Evolutionary conservation across 495 filamentous ascomycete species (phyloP), one percentile per base, ranked within the genome.

Genomic region (Xylaria acuta): DNA sequence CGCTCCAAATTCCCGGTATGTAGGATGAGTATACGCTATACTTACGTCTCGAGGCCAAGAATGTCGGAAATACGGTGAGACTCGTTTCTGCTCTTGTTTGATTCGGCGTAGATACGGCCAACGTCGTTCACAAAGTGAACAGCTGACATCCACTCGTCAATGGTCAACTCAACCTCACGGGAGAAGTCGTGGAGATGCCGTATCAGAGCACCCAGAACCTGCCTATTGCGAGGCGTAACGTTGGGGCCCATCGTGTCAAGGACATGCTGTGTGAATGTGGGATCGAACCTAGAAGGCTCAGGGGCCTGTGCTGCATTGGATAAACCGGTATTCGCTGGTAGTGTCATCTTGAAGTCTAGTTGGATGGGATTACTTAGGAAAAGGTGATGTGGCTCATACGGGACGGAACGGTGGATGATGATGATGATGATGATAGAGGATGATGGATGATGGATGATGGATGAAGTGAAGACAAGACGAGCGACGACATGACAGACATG

Each of bases 161-260:
- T 85, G 38, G 91, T 93, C 65, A 95, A 88, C 80, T 94, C 91
- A 74, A 92, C 89, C 82, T 95, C 93, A 70, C 92, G 91, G 59
- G 92, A 88, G 76, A 95, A 95, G 81, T 94, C 92, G 85, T 95
- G 93, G 67, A 95, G 85, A 83, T 94, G 92, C 53, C 84, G 86
- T 81, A 94, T 91, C 72, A 94, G 80, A 40, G 89, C 82, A 62
- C 86, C 81, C 74, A 94, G 81, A 74, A 95, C 82, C 64, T 88
- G 82, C 59, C 90, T 89, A 80, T 90, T 86, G 63, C 93, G 90
- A 67, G 88, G 87, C 69, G 88, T 88, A 34, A 89, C 90, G 66
- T 92, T 91, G 76, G 92, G 90, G 58, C 92, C 90, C 84, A 94
- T 94, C 77, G 90, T 84, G 74, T 93, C 88, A 77, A 94, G 82